These are phyloP conservation scores for Fagopyrum esculentum DNA, from an alignment of 148 eudicot species.

Conservation along the genomic window DNA sequence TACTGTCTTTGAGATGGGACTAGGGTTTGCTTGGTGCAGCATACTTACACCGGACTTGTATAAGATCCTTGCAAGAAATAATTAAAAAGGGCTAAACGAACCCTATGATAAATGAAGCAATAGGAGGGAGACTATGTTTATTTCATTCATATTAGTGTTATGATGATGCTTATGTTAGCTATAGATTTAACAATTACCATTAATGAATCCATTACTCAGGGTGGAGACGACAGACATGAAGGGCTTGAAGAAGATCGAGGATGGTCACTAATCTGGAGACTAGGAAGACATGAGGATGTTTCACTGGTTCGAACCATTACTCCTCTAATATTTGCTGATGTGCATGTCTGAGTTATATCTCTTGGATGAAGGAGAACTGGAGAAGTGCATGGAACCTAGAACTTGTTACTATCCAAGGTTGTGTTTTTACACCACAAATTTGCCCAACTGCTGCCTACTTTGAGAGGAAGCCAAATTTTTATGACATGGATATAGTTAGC, in stretches of 20 bases:
- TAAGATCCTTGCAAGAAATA: no score
- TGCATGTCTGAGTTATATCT: constrained; percentile 3
- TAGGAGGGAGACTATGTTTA: not conserved
- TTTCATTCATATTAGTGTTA: not conserved
- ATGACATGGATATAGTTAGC: not conserved
- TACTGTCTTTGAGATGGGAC: not conserved
- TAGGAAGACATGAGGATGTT: not conserved
- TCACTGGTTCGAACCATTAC: not conserved
- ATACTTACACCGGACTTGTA: no score
- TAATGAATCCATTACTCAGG: constrained; percentile 20
- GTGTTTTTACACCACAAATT: not conserved
- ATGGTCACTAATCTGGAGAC: constrained; percentile 15
- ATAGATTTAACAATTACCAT: not conserved
- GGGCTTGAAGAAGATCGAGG: constrained; percentile 64
- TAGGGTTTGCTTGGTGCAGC: not conserved
- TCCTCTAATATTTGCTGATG: not conserved
- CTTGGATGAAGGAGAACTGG: not conserved
- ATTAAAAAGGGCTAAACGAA: no score
- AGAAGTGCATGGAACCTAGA: not conserved
- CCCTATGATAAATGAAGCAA: not conserved
- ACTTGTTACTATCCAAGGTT: not conserved
- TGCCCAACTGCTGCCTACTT: not conserved
- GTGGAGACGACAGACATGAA: constrained; percentile 75
- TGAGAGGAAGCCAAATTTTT: not conserved
- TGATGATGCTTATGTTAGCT: not conserved